Base-by-base conservation (phyloP, 2,329 filamentous ascomycete genomes). In the Cucurbitaria berberidis region DNA sequence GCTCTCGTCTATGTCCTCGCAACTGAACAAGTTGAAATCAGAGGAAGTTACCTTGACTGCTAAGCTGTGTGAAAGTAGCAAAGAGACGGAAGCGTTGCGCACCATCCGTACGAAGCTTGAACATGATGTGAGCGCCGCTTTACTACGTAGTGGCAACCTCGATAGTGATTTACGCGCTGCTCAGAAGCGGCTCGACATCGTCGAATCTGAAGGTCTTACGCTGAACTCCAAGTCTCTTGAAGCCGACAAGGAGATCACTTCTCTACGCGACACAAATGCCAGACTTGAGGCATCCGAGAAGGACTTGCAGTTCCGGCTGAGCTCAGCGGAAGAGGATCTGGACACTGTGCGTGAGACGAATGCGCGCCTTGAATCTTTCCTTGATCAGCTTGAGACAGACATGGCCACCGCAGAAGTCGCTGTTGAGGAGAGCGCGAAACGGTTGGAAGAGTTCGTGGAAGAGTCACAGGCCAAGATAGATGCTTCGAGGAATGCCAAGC, bases 311-410 rank as follows among this genome's bases (percentile, higher is more conserved):
- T 39, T 47, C 9, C 67, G 69, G 24, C 62, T 76, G 24, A 53
- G 62, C 2, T 56, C 62, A 21, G 70, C 73, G 3, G 73, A 75
- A 48, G 56, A 69, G 16, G 70, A 76, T 21, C 53, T 76, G 15
- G 38, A 57, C 6, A 62, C 50, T 13, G 65, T 74, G 1, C 62
- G 60, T 27, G 51, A 64, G 5, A 68, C 69, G 6, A 76, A 76
- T 45, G 44, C 65, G 34, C 60, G 59, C 1, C 59, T 76, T 2
- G 73, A 74, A 40, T 54, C 57, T 0, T 72, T 75, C 50, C 59
- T 76, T 9, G 66, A 64, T 39, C 64, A 67, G 26, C 60, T 70
- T 1, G 61, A 74, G 38, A 52, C 64, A 19, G 70, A 72, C 29
- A 72, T 73, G 65, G 53, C 59, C 1, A 58, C 47, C 3, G 68